Conservation (phyloP, 2,329 filamentous ascomycete species). For the Neofusicoccum sp. region DNA sequence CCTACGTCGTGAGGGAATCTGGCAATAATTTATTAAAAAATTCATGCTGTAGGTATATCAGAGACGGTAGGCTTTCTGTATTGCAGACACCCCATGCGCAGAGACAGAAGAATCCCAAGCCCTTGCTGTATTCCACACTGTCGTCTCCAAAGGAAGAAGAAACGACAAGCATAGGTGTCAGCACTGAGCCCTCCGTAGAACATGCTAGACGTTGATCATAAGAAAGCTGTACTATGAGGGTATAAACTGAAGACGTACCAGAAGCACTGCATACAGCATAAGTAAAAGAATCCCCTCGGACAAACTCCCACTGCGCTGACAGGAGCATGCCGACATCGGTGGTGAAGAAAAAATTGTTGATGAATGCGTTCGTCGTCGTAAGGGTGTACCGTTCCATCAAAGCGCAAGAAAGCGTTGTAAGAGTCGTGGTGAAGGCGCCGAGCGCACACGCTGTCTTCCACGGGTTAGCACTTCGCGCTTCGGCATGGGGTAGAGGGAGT, state of each 20-base stretch:
- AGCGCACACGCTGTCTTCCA: slow-evolving; percentile 49
- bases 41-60: too few species aligned
- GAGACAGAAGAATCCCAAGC: slow-evolving; percentile 50
- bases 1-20: too few species aligned
- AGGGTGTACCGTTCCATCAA: slow-evolving; percentile 57
- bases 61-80: too few species aligned
- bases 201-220: slow-evolving; percentile 30
- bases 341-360: slow-evolving; percentile 56
- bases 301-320: slow-evolving; percentile 57
- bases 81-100: slow-evolving; percentile 19
- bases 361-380: slow-evolving; percentile 50
- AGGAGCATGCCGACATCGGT: slow-evolving; percentile 53
- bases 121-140: slow-evolving; percentile 47
- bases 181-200: slow-evolving; percentile 52
- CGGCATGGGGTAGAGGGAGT: too few species aligned
- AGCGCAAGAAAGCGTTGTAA: slow-evolving; percentile 53
- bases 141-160: slow-evolving; percentile 44
- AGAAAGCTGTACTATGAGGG: background rate
- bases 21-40: too few species aligned
- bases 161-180: slow-evolving; percentile 49
- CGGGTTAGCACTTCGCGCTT: background rate
- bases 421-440: slow-evolving; percentile 54
- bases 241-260: slow-evolving; percentile 31
- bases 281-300: slow-evolving; percentile 52
- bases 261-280: slow-evolving; percentile 58